Evolutionary conservation across 78 protist species (phyloP).

Genomic region (Pelomyxa schiedti): DNA sequence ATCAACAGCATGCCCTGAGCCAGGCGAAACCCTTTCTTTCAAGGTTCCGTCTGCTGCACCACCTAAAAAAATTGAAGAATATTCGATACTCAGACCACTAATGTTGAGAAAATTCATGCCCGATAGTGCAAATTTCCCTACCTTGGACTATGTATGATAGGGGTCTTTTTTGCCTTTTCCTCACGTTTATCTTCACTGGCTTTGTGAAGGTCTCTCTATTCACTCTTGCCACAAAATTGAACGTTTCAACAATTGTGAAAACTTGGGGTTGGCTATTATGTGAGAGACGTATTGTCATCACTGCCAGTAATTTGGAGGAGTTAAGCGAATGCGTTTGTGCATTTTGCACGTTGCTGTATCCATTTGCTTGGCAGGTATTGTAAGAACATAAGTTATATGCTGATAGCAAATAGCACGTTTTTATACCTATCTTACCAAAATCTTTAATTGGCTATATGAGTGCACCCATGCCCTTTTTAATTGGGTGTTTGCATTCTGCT

Average conservation of each 20-base stretch:
- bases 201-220: neutral
- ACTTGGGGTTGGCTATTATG: neutral
- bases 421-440: neutral
- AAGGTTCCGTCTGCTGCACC: neutral
- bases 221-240: neutral
- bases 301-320: neutral
- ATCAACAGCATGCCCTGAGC: too few relatives aligned
- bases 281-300: neutral
- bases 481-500: neutral
- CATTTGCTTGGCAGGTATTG: constrained; percentile 2
- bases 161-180: too few relatives aligned
- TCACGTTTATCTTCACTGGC: too few relatives aligned
- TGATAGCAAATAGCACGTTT: neutral
- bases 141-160: too few relatives aligned
- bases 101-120: too few relatives aligned
- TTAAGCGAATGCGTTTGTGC: neutral
- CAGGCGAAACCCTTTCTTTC: neutral
- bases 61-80: too few relatives aligned
- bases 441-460: neutral
- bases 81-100: too few relatives aligned
- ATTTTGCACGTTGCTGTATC: neutral
- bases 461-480: constrained; percentile 10
- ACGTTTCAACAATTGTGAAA: neutral
- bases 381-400: too few relatives aligned
- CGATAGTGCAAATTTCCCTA: too few relatives aligned